A percentile compares a stretch with the other conserved stretches of the same genome.
Conservation (phyloP, 2,329 filamentous ascomycete species). For the Penicillium vulpinum region DNA sequence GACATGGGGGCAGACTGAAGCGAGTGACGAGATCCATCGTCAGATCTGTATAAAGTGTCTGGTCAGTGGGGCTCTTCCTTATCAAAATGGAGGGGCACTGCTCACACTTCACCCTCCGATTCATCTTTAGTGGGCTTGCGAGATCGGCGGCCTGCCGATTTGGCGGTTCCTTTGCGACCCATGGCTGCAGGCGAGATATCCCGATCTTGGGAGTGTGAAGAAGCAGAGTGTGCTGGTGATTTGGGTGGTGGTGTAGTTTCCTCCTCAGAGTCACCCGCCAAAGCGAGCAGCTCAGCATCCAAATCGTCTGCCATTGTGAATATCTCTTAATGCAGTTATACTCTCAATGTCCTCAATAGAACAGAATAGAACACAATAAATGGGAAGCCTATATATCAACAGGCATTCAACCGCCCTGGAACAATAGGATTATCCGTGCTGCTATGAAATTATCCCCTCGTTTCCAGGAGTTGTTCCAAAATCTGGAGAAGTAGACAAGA, state of each 20-base stretch:
- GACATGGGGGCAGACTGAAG: slow-evolving; percentile 85
- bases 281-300: slow-evolving; percentile 89
- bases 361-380: background rate
- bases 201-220: slow-evolving; percentile 49
- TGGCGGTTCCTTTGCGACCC: slow-evolving; percentile 49
- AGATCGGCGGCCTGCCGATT: slow-evolving; percentile 36
- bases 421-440: background rate
- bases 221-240: slow-evolving; percentile 55
- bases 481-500: background rate
- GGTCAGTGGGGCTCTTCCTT: slow-evolving; percentile 8
- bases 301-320: slow-evolving; percentile 73
- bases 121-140: slow-evolving; percentile 61
- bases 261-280: slow-evolving; percentile 70
- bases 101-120: slow-evolving; percentile 83
- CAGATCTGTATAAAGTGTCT: slow-evolving; percentile 57
- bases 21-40: slow-evolving; percentile 68
- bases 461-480: slow-evolving; percentile 3
- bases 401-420: background rate
- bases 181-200: slow-evolving; percentile 40
- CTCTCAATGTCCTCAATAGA: too few species aligned
- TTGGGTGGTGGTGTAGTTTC: slow-evolving; percentile 54
- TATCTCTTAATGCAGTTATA: slow-evolving; percentile 9
- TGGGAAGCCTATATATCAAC: background rate
- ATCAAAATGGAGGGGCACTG: slow-evolving; percentile 26
- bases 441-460: background rate